Conservation (phyloP, 805 yeast genomes). For the Teunomyces aglyptinius region DNA sequence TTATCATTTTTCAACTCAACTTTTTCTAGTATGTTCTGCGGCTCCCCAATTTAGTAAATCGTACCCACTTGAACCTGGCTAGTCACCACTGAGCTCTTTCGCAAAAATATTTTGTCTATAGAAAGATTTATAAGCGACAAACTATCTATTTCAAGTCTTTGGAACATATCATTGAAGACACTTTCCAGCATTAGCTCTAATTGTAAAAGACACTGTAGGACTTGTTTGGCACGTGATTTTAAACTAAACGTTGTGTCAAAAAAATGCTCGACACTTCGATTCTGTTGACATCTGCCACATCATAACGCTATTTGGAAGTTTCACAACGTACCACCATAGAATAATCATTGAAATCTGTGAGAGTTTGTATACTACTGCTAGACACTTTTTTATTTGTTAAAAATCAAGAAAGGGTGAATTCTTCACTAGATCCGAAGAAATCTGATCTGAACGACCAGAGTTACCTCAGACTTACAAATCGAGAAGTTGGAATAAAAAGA, state of each 20-base stretch:
- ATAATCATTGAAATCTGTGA: background rate
- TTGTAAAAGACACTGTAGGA: too few species aligned
- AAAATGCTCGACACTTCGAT: background rate
- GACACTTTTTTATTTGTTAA: background rate
- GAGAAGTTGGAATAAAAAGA: background rate
- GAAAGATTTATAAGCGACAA: too few species aligned
- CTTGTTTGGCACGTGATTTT: background rate
- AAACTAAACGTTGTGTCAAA: background rate
- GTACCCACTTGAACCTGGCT: background rate
- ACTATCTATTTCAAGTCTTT: too few species aligned
- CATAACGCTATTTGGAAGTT: background rate
- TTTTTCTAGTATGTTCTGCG: constrained; percentile 4
- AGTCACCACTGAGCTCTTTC: too few species aligned
- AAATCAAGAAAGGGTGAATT: too few species aligned
- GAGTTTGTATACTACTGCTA: background rate
- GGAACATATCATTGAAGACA: too few species aligned
- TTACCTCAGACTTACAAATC: background rate
- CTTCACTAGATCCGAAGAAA: background rate
- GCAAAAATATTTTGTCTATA: too few species aligned
- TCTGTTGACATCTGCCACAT: background rate
- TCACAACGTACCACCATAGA: background rate
- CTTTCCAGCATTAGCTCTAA: too few species aligned
- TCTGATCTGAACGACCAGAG: background rate
- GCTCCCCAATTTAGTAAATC: background rate
- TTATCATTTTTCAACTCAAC: constrained; percentile 1